Evolutionary conservation across 23 red algal species (phyloP).

Genomic region (Rhodosorus marinus): DNA sequence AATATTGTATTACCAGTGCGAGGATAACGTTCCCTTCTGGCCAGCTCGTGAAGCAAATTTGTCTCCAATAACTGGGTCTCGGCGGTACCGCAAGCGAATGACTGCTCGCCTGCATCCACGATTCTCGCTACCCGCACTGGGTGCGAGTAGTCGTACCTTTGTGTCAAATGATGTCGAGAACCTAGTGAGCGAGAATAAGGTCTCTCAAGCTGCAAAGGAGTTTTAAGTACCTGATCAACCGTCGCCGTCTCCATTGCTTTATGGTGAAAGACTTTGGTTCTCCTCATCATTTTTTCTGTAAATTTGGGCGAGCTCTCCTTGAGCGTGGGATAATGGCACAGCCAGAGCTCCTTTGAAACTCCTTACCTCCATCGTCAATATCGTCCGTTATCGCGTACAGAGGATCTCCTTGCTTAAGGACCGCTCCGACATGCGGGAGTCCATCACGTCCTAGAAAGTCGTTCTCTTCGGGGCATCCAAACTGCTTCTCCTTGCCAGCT

Average conservation of each 20-base stretch:
- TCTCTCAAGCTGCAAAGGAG: too few relatives aligned
- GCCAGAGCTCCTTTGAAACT: neutral
- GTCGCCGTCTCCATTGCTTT: constrained; percentile 32
- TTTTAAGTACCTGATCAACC: constrained; percentile 27
- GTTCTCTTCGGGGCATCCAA: neutral
- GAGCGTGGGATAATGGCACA: too few relatives aligned
- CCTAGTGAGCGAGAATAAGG: too few relatives aligned
- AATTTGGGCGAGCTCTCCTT: too few relatives aligned
- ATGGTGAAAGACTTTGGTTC: neutral
- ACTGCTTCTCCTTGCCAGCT: too few relatives aligned
- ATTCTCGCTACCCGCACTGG: too few relatives aligned
- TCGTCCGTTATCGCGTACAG: constrained; percentile 21
- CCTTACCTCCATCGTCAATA: neutral
- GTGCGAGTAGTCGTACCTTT: too few relatives aligned
- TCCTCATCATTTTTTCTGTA: too few relatives aligned
- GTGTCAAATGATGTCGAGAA: too few relatives aligned
- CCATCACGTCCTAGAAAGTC: constrained; percentile 38
- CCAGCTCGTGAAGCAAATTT: constrained; percentile 91
- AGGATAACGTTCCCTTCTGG: constrained; percentile 83
- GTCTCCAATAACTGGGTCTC: constrained; percentile 67
- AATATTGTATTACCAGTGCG: too few relatives aligned
- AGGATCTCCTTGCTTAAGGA: constrained; percentile 21
- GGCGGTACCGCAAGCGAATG: constrained; percentile 43
- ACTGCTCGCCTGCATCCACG: too few relatives aligned
- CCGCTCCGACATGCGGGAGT: constrained; percentile 42